Evolutionary conservation across 305 asterid species (phyloP).

Genomic region (Solanum hybrid): DNA sequence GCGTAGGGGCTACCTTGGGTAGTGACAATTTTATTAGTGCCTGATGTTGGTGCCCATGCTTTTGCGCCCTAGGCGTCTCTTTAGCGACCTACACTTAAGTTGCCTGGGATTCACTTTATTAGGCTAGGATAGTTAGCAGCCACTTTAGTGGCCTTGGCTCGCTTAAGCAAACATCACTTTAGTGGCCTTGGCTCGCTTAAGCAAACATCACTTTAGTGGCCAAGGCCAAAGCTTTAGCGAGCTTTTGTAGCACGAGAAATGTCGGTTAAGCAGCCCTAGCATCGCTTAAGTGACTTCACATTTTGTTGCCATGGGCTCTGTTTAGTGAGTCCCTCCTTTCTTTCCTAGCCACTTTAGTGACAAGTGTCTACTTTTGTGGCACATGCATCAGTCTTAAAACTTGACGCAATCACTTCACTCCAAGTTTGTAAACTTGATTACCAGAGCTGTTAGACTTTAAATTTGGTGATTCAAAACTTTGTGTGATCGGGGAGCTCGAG

Average conservation of each 20-base stretch:
- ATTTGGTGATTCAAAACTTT: neutral
- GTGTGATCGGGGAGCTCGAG: neutral
- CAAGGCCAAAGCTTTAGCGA: neutral
- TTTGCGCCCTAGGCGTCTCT: too few relatives aligned
- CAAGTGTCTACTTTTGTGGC: neutral
- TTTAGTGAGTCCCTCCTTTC: neutral
- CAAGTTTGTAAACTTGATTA: neutral
- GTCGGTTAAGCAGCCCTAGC: neutral
- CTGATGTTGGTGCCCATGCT: neutral
- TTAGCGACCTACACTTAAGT: neutral
- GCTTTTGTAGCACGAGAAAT: too few relatives aligned
- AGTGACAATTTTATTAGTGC: neutral
- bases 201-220: neutral
- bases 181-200: neutral
- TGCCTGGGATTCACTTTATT: neutral
- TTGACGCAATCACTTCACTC: neutral
- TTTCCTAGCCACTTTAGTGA: neutral
- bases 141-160: neutral
- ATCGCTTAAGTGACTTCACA: neutral
- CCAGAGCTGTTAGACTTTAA: neutral
- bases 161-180: too few relatives aligned
- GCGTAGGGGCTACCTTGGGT: neutral
- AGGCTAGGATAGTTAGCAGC: neutral
- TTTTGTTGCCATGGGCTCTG: neutral
- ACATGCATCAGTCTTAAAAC: neutral